Evolutionary conservation across 768 basidiomycete species (phyloP), one percentile per base, ranked within the genome.

Genomic region (Peribolospora kevripleyi): DNA sequence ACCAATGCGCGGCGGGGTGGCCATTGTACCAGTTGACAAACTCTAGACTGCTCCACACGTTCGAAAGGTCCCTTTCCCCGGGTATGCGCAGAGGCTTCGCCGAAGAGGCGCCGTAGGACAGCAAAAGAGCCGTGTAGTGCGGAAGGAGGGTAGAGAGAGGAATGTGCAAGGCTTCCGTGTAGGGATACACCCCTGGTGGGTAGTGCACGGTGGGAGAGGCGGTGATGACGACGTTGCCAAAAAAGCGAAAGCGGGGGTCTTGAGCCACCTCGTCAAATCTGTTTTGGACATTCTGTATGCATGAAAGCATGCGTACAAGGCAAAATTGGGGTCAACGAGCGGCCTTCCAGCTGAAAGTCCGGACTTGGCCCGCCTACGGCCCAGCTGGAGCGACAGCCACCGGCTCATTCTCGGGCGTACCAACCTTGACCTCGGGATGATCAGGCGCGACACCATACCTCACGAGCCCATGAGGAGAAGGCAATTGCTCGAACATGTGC

Each of bases 381-480:
- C 25, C 25, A 25, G 25, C 25, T 25, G 25, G 25, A 41, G 50
- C 42, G 11, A 46, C 45, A 9, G 43, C 14, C 11, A 50, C 4
- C 25, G 8, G 39, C 7, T 54, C 46, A 53, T 40, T 37, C 5
- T 37, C 5, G 39, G 43, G 39, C 25, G 45, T 41, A 58, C 69
- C 47, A 61, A 76, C 91, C 77, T 95, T 98, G 67, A 97, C 90
- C 70, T 95, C 91, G 7, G 93, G 87, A 67, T 97, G 91, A 70
- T 97, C 91, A 48, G 91, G 91, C 8, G 93, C 91, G 10, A 98
- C 90, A 0, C 93, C 90, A 63, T 90, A 98, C 48, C 93, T 73
- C 3, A 93, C 88, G 1, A 97, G 74, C 0, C 93, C 93, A 64
- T 93, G 84, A 8, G 91, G 91, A 39, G 86, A 79, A 76, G 90